These are phyloP conservation scores for Moesziomyces aphidis DNA, from an alignment of 1,284 basidiomycete species.

Conservation along the genomic window DNA sequence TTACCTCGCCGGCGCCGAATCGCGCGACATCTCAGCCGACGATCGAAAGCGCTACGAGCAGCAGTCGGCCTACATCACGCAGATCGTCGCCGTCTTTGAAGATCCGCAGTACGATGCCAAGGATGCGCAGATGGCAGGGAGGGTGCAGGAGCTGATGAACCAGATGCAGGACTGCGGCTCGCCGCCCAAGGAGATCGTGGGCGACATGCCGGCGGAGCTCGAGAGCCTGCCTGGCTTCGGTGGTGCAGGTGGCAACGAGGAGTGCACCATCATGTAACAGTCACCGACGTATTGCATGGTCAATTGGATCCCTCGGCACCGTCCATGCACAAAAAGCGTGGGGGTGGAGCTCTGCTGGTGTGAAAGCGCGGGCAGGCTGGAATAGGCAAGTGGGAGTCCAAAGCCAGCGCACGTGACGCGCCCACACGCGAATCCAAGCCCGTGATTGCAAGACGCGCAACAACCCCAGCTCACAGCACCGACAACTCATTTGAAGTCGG, in stretches of 20 bases:
- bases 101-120: constrained; percentile 73
- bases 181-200: constrained; percentile 91
- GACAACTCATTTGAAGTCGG: too few species aligned
- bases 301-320: too few species aligned
- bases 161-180: constrained; percentile 89
- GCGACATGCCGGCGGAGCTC: constrained; percentile 80
- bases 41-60: constrained; percentile 79
- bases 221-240: constrained; percentile 52
- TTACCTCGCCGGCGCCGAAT: constrained; percentile 74
- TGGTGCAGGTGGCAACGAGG: constrained; percentile 36
- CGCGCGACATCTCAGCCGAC: constrained; percentile 71
- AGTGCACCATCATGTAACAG: constrained; percentile 62
- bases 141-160: constrained; percentile 79
- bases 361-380: background rate
- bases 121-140: constrained; percentile 72
- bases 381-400: background rate
- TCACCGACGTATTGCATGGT: too few species aligned
- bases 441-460: background rate
- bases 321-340: background rate
- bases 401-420: background rate
- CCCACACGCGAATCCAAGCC: too few species aligned
- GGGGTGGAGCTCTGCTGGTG: too few species aligned
- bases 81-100: constrained; percentile 82
- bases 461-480: too few species aligned
- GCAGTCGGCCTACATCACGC: constrained; percentile 76